Conservation (phyloP, 192 early-diverging fungal species). For the Coemansia umbellata region DNA sequence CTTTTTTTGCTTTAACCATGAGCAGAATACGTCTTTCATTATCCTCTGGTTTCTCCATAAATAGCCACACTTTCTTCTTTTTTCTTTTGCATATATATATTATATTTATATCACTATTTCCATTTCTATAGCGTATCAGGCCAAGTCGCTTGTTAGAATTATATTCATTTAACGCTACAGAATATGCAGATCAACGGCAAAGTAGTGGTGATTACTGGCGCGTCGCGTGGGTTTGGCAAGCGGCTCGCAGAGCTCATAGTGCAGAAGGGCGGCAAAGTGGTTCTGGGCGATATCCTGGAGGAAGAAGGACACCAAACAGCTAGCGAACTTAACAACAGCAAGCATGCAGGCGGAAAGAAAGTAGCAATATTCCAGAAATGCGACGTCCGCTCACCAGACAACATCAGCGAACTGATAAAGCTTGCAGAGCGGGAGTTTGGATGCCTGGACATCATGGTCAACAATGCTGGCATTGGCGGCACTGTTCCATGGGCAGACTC, state of each 20-base stretch:
- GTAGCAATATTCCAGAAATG: constrained; percentile 48
- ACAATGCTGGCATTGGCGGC: constrained; percentile 62
- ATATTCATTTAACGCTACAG: no score
- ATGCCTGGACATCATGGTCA: constrained; percentile 56
- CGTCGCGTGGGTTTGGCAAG: constrained; percentile 64
- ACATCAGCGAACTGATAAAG: constrained; percentile 35
- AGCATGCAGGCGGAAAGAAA: neutral
- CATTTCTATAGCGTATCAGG: neutral
- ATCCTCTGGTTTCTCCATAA: neutral
- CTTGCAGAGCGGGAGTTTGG: constrained; percentile 55
- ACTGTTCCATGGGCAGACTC: constrained; percentile 40
- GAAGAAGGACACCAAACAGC: constrained; percentile 44
- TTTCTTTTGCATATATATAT: neutral
- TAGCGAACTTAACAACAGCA: constrained; percentile 21
- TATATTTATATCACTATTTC: neutral
- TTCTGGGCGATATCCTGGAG: constrained; percentile 58
- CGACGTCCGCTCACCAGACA: constrained; percentile 48
- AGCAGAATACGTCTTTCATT: no score
- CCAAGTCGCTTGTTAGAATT: no score
- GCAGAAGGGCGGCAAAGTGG: constrained; percentile 59
- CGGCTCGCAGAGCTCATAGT: constrained; percentile 57
- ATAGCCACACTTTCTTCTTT: neutral
- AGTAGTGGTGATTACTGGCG: constrained; percentile 68
- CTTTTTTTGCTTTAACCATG: no score
- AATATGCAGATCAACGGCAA: constrained; percentile 52